Evolutionary conservation across 495 filamentous ascomycete species (phyloP), one percentile per base, ranked within the genome.

Genomic region (Hyaloscypha variabilis): DNA sequence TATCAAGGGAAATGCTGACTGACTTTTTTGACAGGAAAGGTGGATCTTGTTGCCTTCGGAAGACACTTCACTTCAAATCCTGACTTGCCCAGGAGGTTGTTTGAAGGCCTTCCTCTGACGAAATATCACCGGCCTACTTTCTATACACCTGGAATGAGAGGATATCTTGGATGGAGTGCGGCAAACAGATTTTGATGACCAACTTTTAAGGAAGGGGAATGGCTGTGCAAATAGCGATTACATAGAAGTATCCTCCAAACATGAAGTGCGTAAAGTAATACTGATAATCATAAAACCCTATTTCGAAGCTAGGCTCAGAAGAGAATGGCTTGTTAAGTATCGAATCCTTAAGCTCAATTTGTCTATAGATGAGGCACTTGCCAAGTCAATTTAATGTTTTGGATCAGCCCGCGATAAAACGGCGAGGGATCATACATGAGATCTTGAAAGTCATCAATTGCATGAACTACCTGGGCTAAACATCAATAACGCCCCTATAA

Each of bases 101-200:
- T 36, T 26, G 21, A 67, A 4, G 23, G 42, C 10, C 11, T 63
- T 2, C 19, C 25, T 2, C 52, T 67, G 19, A 67, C 30, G 10
- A 30, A 60, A 10, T 67, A 67, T 50, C 51, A 67, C 11, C 58
- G 65, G 14, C 50, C 25, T 1, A 63, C 52, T n/a, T 63, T 42
- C 36, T 67, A 57, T 63, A 59, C 57, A 55, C 34, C 36, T 5
- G 36, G 51, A n/a, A 19, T 25, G 25, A 74, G 80, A 63, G 60
- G 60, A 52, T 62, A 62, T 23, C 25, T 31, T 13, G 49, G 25
- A n/a, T 62, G 49, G 42, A 34, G 31, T 34, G 13, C 8, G 13
- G 31, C 31, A 34, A 13, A 34, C 13, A 13, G 2, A 8, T 34
- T 34, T 13, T 34, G 31, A 34, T 6, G 31, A 34, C 31, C 31